Conservation (phyloP, 805 yeast genomes). For the Sugiyamaella boreocaroliniensis region DNA sequence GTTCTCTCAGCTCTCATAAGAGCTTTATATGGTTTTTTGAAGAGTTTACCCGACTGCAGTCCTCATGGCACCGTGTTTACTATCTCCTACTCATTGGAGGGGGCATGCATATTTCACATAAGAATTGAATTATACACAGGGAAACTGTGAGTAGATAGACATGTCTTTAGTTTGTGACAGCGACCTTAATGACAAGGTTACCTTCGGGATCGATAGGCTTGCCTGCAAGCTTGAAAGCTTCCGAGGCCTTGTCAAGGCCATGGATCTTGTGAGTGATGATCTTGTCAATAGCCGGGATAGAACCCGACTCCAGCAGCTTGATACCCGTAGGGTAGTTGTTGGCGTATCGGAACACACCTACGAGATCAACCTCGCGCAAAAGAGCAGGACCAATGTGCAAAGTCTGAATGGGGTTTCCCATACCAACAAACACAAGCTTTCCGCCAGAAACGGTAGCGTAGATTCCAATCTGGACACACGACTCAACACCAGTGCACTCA, state of each 20-base stretch:
- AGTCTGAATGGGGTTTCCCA: slow-evolving; percentile 50
- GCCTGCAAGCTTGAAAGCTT: slow-evolving; percentile 29
- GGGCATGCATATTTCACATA: too few relatives aligned
- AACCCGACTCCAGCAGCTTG: slow-evolving; percentile 18
- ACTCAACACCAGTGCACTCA: slow-evolving; percentile 81
- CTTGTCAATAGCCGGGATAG: slow-evolving; percentile 22
- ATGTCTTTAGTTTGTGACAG: slow-evolving; percentile 8
- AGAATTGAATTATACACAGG: too few relatives aligned
- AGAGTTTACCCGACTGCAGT: too few relatives aligned
- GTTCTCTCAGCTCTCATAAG: too few relatives aligned
- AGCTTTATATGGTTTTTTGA: too few relatives aligned
- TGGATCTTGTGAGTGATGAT: slow-evolving; percentile 26
- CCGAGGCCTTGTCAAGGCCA: slow-evolving; percentile 25
- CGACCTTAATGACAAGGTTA: slow-evolving; percentile 28
- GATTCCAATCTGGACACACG: slow-evolving; percentile 66
- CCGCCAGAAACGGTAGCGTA: slow-evolving; percentile 61
- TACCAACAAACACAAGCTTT: slow-evolving; percentile 74
- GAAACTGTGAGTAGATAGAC: background rate
- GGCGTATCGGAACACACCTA: slow-evolving; percentile 30
- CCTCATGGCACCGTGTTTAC: too few relatives aligned
- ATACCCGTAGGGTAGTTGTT: slow-evolving; percentile 28
- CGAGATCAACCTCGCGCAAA: slow-evolving; percentile 28
- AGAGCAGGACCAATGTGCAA: slow-evolving; percentile 28
- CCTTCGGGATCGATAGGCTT: slow-evolving; percentile 27
- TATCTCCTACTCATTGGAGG: too few relatives aligned